phyloP scores from a whole-genome alignment of 805 yeast genomes.

The Saccharomycopsis synnaedendra region DNA sequence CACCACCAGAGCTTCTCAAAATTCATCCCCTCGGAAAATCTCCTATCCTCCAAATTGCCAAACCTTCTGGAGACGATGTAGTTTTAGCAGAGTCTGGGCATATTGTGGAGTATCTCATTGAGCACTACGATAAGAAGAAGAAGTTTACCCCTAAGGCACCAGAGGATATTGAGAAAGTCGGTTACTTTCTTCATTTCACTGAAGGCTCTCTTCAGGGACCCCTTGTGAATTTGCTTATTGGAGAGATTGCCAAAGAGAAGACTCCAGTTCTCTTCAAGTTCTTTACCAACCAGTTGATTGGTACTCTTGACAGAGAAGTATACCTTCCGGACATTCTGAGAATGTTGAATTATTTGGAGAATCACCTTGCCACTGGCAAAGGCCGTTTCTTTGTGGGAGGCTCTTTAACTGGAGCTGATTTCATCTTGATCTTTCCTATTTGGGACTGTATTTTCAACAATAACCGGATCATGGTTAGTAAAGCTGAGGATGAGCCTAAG shows the following conservation, averaged over 20 bases:
- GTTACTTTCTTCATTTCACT: slow-evolving; percentile 41
- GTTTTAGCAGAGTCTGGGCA: slow-evolving; percentile 49
- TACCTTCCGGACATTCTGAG: slow-evolving; percentile 34
- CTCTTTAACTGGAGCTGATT: slow-evolving; percentile 43
- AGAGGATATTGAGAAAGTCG: slow-evolving; percentile 32
- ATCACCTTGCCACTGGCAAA: slow-evolving; percentile 23
- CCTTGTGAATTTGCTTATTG: slow-evolving; percentile 26
- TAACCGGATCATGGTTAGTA: slow-evolving; percentile 17
- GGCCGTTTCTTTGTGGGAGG: slow-evolving; percentile 36
- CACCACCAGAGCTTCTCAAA: slow-evolving; percentile 36
- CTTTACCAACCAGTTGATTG: slow-evolving; percentile 30
- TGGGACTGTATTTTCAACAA: slow-evolving; percentile 2
- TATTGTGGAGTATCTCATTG: slow-evolving; percentile 40
- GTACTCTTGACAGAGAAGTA: slow-evolving; percentile 34
- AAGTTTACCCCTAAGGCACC: slow-evolving; percentile 25
- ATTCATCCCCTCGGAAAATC: slow-evolving; percentile 55
- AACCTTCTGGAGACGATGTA: slow-evolving; percentile 14
- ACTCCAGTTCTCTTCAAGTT: slow-evolving; percentile 38
- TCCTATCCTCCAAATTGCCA: slow-evolving; percentile 44
- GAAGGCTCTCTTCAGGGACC: slow-evolving; percentile 53
- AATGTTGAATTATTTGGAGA: slow-evolving; percentile 32
- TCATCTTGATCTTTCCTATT: slow-evolving; percentile 39
- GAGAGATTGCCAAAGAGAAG: slow-evolving; percentile 27
- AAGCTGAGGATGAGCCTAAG: slow-evolving; percentile 12
- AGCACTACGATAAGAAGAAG: slow-evolving; percentile 34